Evolutionary conservation across 1,284 basidiomycete species (phyloP).

Genomic region (Apiotrichum gamsii): DNA sequence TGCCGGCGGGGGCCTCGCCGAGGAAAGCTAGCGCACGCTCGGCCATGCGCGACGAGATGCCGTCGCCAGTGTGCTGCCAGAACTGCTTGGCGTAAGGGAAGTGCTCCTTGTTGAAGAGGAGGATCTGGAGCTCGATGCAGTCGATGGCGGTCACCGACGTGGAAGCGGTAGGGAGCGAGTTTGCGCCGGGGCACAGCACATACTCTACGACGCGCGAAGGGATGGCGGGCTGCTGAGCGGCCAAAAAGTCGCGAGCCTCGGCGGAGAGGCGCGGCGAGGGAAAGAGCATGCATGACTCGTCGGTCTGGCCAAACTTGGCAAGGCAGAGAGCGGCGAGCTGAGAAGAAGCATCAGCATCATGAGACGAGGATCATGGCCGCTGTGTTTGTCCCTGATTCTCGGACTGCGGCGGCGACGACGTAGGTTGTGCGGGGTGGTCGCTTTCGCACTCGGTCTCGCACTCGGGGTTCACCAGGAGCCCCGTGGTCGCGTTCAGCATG

Average conservation of each 20-base stretch:
- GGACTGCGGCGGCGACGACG: too few relatives aligned
- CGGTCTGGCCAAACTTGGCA: conserved; percentile 64
- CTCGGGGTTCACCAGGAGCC: too few relatives aligned
- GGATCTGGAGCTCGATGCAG: conserved; percentile 65
- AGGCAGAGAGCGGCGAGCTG: conserved; percentile 72
- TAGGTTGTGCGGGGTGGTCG: too few relatives aligned
- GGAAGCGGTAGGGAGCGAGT: conserved; percentile 13
- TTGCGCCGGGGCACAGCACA: conserved; percentile 53
- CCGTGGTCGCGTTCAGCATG: too few relatives aligned
- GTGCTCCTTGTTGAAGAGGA: conserved; percentile 64
- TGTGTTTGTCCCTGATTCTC: too few relatives aligned
- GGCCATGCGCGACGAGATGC: conserved; percentile 80
- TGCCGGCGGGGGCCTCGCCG: conserved; percentile 45
- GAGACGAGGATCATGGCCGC: background rate
- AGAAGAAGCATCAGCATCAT: background rate
- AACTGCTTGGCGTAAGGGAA: conserved; percentile 77
- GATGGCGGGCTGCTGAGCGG: conserved; percentile 50
- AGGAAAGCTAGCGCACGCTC: conserved; percentile 72
- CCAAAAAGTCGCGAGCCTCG: conserved; percentile 69
- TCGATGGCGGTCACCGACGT: conserved; percentile 29
- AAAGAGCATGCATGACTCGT: conserved; percentile 71
- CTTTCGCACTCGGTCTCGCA: too few relatives aligned
- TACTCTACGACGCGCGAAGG: conserved; percentile 66
- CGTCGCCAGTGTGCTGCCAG: conserved; percentile 92
- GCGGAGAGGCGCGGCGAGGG: conserved; percentile 67